Percentiles rank a stretch among this genome's conserved stretches.
Conservation (phyloP, 106 monocot species). For the Alisma plantagoaquatica region DNA sequence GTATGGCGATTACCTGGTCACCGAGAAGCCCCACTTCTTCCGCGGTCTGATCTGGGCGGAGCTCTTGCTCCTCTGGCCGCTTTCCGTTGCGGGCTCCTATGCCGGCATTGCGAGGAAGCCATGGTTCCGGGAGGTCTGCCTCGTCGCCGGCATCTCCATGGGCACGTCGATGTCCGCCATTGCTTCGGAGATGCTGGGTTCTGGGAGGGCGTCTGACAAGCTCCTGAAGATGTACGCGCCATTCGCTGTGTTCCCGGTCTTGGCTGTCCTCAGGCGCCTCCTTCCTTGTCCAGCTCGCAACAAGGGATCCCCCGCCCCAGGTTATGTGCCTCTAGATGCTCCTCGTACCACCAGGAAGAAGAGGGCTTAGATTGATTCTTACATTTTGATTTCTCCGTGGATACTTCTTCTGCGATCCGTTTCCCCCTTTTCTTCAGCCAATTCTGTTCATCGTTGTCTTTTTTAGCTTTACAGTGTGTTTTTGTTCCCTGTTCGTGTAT, state of each 20-base stretch:
- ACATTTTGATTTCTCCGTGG: background rate
- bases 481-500: too few relatives aligned
- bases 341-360: conserved; percentile 35
- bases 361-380: conserved; percentile 26
- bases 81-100: conserved; percentile 11
- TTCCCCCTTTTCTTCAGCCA: too few relatives aligned
- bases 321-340: too few relatives aligned
- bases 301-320: conserved; percentile 6
- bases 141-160: conserved; percentile 10
- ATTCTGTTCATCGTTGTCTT: too few relatives aligned
- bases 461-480: too few relatives aligned
- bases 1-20: conserved; percentile 20
- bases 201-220: conserved; percentile 54
- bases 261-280: conserved; percentile 50
- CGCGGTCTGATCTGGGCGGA: conserved; percentile 18
- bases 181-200: conserved; percentile 48
- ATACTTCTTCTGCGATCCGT: background rate
- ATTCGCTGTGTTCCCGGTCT: conserved; percentile 37
- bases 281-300: conserved; percentile 13
- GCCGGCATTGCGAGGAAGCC: conserved; percentile 7
- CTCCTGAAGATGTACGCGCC: conserved; percentile 57
- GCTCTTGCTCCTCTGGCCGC: conserved; percentile 16
- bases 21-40: conserved; percentile 18
- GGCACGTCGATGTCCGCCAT: conserved; percentile 39
- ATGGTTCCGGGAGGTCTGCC: conserved; percentile 15